Evolutionary conservation across 2,329 filamentous ascomycete genomes (phyloP).

Genomic region (Aspergillus sclerotialis): DNA sequence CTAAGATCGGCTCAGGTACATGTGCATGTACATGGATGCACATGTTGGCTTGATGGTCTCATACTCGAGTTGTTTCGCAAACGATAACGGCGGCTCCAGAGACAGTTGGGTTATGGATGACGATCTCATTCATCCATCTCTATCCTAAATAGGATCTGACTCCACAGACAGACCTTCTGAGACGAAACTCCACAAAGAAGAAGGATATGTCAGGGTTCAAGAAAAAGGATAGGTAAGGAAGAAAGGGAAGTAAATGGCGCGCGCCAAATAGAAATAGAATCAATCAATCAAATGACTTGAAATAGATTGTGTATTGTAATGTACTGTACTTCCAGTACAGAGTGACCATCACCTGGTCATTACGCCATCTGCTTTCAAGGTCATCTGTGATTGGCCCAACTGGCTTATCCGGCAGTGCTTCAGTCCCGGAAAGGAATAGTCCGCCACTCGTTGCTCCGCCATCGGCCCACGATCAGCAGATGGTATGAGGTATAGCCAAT

Average conservation of each 20-base stretch:
- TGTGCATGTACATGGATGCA: too few species aligned
- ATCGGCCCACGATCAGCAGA: neutral
- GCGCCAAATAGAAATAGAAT: neutral
- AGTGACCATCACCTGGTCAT: neutral
- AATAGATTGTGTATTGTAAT: neutral
- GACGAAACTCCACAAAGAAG: neutral
- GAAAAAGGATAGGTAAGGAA: too few species aligned
- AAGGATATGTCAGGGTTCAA: too few species aligned
- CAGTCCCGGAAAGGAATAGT: neutral
- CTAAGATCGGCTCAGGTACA: too few species aligned
- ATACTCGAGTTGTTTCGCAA: too few species aligned
- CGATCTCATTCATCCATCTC: too few species aligned
- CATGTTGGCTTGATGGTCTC: too few species aligned
- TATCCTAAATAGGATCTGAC: neutral
- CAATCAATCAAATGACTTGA: neutral
- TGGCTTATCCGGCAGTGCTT: neutral
- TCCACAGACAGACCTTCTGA: neutral
- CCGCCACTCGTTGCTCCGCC: neutral
- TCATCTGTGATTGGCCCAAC: neutral
- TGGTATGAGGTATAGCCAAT: too few species aligned
- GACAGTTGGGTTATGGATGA: too few species aligned
- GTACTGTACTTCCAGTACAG: neutral
- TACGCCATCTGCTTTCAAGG: neutral
- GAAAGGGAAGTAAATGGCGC: too few species aligned
- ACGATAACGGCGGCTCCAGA: too few species aligned